phyloP scores from a whole-genome alignment of 805 yeast genomes.

The Wickerhamomyces strasburgensis region DNA sequence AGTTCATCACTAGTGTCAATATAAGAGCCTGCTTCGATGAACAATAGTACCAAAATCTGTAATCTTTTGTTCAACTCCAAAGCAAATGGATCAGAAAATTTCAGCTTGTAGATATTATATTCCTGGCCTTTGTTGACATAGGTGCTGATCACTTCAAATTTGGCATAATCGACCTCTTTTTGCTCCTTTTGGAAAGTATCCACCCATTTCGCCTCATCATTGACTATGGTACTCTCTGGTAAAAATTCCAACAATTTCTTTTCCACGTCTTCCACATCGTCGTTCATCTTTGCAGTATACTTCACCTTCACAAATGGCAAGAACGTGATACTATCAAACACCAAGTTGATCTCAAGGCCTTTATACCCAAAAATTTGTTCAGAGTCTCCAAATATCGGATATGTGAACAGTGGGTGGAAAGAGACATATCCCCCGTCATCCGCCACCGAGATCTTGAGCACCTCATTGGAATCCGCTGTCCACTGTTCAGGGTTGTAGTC shows the following conservation, averaged over 20 bases:
- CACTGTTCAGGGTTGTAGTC: slow-evolving; percentile 63
- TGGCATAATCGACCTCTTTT: slow-evolving; percentile 32
- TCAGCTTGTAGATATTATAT: slow-evolving; percentile 47
- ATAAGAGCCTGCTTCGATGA: slow-evolving; percentile 90
- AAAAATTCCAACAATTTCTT: slow-evolving; percentile 49
- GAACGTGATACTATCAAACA: slow-evolving; percentile 71
- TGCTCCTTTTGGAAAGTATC: slow-evolving; percentile 47
- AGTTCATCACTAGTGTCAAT: slow-evolving; percentile 70
- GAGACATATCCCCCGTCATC: slow-evolving; percentile 53
- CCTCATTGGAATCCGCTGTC: slow-evolving; percentile 72
- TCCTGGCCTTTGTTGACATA: slow-evolving; percentile 33
- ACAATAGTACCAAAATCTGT: slow-evolving; percentile 75
- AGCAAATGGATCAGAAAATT: slow-evolving; percentile 34
- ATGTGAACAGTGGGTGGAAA: slow-evolving; percentile 79
- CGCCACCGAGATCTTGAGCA: slow-evolving; percentile 54
- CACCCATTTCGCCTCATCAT: slow-evolving; percentile 68
- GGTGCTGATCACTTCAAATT: slow-evolving; percentile 26
- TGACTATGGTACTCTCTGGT: slow-evolving; percentile 55
- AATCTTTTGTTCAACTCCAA: slow-evolving; percentile 58
- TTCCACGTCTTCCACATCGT: slow-evolving; percentile 56
- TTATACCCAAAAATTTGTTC: slow-evolving; percentile 86
- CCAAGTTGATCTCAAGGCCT: slow-evolving; percentile 57
- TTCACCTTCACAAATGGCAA: slow-evolving; percentile 65
- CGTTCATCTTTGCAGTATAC: slow-evolving; percentile 46
- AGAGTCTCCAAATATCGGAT: slow-evolving; percentile 89